These are phyloP conservation scores for Talaromyces sp. DNA, from an alignment of 2,329 filamentous ascomycete species.

Conservation along the genomic window DNA sequence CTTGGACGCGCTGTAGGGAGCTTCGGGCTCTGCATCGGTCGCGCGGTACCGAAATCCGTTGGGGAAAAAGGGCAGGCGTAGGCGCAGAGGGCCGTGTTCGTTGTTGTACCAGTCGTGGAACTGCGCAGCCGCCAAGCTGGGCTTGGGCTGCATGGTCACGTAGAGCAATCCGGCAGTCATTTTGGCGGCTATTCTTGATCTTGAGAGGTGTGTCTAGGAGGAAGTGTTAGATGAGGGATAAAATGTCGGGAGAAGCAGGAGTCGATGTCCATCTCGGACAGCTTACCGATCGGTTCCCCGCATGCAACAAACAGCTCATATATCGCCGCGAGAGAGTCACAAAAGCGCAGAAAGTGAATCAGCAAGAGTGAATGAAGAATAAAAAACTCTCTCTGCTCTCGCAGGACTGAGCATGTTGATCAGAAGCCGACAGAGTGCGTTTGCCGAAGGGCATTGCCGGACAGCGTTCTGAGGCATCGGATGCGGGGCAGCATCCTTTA, in stretches of 20 bases:
- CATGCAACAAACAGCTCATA: neutral
- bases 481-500: neutral
- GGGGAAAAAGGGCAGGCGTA: slow-evolving; percentile 66
- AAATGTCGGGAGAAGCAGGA: neutral
- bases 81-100: slow-evolving; percentile 77
- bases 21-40: slow-evolving; percentile 46
- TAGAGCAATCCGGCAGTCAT: slow-evolving; percentile 65
- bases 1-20: slow-evolving; percentile 33
- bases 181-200: neutral
- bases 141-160: slow-evolving; percentile 78
- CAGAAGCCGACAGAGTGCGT: neutral
- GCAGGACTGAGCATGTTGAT: neutral
- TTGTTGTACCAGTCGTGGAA: slow-evolving; percentile 96
- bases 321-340: neutral
- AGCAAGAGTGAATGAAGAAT: neutral
- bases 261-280: neutral
- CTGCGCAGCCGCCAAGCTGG: slow-evolving; percentile 58
- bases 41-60: slow-evolving; percentile 78
- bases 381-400: neutral
- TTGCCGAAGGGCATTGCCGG: neutral
- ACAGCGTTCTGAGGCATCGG: neutral
- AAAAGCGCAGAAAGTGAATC: neutral
- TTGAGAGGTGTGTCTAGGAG: neutral
- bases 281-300: neutral
- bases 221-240: neutral